Percentiles rank a stretch among this genome's conserved stretches.
Evolutionary conservation across 192 early-diverging fungal species (phyloP).

Genomic region (Backusella tuberculispora): DNA sequence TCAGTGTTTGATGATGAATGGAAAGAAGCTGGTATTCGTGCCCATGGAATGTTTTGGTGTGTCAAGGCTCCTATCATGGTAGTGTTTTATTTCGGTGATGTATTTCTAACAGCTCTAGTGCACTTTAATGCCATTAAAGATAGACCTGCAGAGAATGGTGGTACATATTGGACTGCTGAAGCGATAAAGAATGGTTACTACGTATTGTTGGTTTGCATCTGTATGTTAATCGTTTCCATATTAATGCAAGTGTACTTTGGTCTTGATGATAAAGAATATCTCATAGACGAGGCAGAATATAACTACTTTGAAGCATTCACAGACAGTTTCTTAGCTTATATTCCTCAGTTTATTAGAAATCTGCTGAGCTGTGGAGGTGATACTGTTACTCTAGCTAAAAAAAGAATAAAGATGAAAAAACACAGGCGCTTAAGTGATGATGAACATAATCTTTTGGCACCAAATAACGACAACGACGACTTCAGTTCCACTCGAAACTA

Average conservation of each 20-base stretch:
- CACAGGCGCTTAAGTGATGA: slow-evolving; percentile 23
- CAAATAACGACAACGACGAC: neutral
- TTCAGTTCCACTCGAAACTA: neutral
- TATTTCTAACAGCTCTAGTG: slow-evolving; percentile 22
- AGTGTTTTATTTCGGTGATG: slow-evolving; percentile 43
- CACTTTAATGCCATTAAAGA: slow-evolving; percentile 35
- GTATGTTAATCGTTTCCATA: slow-evolving; percentile 32
- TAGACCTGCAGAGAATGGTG: slow-evolving; percentile 13
- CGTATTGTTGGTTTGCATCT: slow-evolving; percentile 29
- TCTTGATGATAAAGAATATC: slow-evolving; percentile 26
- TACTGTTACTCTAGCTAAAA: slow-evolving; percentile 34
- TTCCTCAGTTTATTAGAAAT: slow-evolving; percentile 35
- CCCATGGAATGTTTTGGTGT: slow-evolving; percentile 42
- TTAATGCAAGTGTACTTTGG: slow-evolving; percentile 39
- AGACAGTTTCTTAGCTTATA: slow-evolving; percentile 34
- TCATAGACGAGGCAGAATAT: slow-evolving; percentile 20
- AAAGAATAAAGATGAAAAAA: slow-evolving; percentile 29
- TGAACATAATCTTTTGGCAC: slow-evolving; percentile 10
- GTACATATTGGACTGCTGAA: slow-evolving; percentile 36
- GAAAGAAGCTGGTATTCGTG: slow-evolving; percentile 29
- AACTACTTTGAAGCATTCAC: slow-evolving; percentile 22
- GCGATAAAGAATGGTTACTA: slow-evolving; percentile 41
- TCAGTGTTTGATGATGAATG: slow-evolving; percentile 39
- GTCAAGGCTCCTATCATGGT: slow-evolving; percentile 47
- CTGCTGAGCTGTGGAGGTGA: slow-evolving; percentile 32